Evolutionary conservation across 2,329 filamentous ascomycete species (phyloP).

Genomic region (Aspergillus transmontanensis): DNA sequence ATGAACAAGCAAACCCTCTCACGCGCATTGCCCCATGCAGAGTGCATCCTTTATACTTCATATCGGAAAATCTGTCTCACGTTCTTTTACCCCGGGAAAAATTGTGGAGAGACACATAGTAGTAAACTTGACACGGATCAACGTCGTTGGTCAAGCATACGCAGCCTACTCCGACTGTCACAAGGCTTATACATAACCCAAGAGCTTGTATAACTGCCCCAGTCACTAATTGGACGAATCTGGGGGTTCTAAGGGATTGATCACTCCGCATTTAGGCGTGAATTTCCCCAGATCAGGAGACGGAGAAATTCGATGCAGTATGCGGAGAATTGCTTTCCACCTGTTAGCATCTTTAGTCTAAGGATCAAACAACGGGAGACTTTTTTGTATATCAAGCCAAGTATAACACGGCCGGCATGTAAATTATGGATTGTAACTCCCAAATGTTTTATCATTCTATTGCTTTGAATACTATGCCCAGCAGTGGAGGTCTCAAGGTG

Average conservation of each 20-base stretch:
- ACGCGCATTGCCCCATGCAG: neutral
- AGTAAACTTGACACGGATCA: neutral
- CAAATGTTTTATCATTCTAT: neutral
- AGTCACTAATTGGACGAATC: neutral
- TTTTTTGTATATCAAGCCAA: neutral
- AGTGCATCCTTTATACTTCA: conserved; percentile 1
- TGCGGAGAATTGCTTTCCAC: conserved; percentile 25
- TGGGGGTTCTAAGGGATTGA: neutral
- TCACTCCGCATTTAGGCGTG: conserved; percentile 3
- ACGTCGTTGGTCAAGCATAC: neutral
- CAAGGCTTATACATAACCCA: conserved; percentile 5
- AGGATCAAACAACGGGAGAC: neutral
- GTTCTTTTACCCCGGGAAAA: conserved; percentile 7
- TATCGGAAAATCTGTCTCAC: conserved; percentile 13
- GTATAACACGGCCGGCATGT: neutral
- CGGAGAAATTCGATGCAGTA: conserved; percentile 24
- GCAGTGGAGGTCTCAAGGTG: neutral
- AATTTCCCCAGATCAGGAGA: conserved; percentile 8
- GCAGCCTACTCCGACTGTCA: neutral
- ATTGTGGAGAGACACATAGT: conserved; percentile 13
- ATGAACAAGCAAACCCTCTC: conserved; percentile 11
- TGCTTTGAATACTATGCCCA: neutral
- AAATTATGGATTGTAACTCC: neutral
- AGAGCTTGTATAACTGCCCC: neutral
- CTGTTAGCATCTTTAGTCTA: conserved; percentile 13